Conservation (phyloP, 306 rosid genomes). For the Prunus kanzakura region DNA sequence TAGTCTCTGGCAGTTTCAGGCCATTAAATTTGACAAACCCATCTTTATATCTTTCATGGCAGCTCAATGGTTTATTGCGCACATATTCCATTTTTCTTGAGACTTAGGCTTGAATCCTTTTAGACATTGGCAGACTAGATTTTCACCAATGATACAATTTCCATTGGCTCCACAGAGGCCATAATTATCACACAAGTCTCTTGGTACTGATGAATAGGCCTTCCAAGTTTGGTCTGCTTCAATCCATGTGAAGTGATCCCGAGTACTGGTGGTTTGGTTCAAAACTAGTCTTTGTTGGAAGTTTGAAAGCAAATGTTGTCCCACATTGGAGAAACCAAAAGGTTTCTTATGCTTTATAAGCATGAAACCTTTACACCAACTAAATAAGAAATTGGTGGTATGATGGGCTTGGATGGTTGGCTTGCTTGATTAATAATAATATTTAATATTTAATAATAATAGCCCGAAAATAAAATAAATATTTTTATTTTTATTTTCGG, state of each 20-base stretch:
- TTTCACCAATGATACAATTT: slow-evolving; percentile 15
- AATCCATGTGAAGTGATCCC: neutral
- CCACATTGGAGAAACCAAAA: too few species aligned
- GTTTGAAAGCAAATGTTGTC: too few species aligned
- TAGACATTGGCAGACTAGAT: slow-evolving; percentile 42
- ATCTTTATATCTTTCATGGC: slow-evolving; percentile 25
- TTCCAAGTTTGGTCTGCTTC: slow-evolving; percentile 22
- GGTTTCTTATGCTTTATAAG: too few species aligned
- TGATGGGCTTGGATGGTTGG: too few species aligned
- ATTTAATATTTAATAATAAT: too few species aligned
- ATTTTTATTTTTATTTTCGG: too few species aligned
- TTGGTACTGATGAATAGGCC: slow-evolving; percentile 11
- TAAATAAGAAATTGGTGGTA: too few species aligned
- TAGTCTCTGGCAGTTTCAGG: slow-evolving; percentile 36
- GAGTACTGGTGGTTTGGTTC: slow-evolving; percentile 25
- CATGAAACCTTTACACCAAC: too few species aligned
- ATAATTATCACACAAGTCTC: slow-evolving; percentile 40
- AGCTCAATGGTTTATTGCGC: slow-evolving; percentile 20
- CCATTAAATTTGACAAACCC: slow-evolving; percentile 26
- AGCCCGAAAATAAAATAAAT: too few species aligned
- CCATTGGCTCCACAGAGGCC: slow-evolving; percentile 38
- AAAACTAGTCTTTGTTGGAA: neutral
- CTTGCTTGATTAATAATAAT: too few species aligned
- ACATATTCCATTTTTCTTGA: slow-evolving; percentile 32
- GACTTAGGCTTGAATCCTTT: slow-evolving; percentile 41